These are phyloP conservation scores for Daldinia sp. DNA, from an alignment of 2,329 filamentous ascomycete genomes.

Conservation along the genomic window DNA sequence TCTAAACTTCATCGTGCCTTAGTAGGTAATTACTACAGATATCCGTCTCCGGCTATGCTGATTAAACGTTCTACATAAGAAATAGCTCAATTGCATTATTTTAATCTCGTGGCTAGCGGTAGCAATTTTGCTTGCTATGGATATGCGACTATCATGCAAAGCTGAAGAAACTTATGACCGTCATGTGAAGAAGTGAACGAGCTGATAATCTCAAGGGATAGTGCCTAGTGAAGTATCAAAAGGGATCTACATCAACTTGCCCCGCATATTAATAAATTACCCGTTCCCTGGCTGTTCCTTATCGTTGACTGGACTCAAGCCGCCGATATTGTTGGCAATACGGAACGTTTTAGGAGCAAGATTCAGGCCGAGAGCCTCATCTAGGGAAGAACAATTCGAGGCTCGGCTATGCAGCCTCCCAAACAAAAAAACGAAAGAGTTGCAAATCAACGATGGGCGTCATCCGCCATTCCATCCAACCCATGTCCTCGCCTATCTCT, in stretches of 20 bases:
- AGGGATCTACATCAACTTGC: background rate
- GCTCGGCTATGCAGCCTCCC: background rate
- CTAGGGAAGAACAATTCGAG: background rate
- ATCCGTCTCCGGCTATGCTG: background rate
- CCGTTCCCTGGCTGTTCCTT: background rate
- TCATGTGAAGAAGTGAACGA: conserved; percentile 6
- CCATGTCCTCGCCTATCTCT: conserved; percentile 8
- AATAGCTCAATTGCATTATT: background rate
- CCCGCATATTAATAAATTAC: background rate
- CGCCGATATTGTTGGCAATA: background rate
- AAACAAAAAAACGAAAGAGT: background rate
- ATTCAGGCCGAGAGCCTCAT: background rate
- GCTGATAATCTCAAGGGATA: background rate
- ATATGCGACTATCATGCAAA: conserved; percentile 15
- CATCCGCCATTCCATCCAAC: conserved; percentile 6
- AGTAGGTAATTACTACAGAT: background rate
- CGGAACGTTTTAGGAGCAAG: background rate
- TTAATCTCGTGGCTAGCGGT: background rate
- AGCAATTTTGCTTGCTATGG: conserved; percentile 9
- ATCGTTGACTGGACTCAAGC: background rate
- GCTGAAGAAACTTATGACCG: conserved; percentile 2
- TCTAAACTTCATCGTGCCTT: background rate
- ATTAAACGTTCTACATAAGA: background rate
- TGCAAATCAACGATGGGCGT: background rate
- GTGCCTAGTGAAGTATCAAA: background rate